Percentiles rank a stretch among this genome's conserved stretches.
These are phyloP conservation scores for Mucor circinelloides DNA, from an alignment of 371 early-diverging fungal species.

Conservation along the genomic window DNA sequence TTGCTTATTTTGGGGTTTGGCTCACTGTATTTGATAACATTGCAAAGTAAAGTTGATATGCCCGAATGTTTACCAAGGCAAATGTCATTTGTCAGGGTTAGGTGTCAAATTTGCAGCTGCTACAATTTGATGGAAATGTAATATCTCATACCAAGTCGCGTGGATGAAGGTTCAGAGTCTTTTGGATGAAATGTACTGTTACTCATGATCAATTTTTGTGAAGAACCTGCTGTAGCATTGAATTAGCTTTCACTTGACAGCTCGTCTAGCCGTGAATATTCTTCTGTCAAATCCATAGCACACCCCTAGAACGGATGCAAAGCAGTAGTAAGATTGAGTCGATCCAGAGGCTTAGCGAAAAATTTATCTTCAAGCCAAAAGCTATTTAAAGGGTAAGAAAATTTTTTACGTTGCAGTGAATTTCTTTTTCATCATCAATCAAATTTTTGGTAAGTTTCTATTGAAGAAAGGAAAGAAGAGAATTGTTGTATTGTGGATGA, in stretches of 20 bases:
- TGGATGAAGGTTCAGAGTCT: no score
- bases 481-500: constrained; percentile 15
- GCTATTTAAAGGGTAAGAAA: not conserved
- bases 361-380: not conserved
- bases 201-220: no score
- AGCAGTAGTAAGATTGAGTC: not conserved
- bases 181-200: no score
- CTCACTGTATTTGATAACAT: no score
- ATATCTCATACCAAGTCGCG: no score
- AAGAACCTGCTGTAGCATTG: no score
- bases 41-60: no score
- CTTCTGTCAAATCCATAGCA: no score
- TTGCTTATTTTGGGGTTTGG: not conserved
- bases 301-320: no score
- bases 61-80: not conserved
- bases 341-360: not conserved
- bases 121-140: no score
- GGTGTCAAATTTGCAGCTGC: not conserved
- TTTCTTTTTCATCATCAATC: not conserved
- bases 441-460: not conserved
- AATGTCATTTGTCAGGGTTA: not conserved
- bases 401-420: not conserved
- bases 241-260: no score
- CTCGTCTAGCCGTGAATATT: no score
- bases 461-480: not conserved